phyloP scores from a whole-genome alignment of 371 early-diverging fungal genomes.

The Sporodiniella umbellata region DNA sequence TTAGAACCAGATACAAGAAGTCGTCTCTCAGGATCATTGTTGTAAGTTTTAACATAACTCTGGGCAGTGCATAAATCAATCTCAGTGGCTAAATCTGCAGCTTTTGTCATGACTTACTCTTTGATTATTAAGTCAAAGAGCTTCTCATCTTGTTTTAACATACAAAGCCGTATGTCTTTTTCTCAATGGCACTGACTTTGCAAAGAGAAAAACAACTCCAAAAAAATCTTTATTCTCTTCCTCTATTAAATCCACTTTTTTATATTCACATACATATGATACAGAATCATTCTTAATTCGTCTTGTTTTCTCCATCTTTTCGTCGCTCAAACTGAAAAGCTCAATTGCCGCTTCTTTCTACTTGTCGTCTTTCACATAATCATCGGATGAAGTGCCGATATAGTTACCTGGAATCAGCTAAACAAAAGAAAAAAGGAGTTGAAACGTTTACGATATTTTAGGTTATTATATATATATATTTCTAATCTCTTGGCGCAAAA shows the following conservation, averaged over 20 bases:
- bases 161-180: constrained; percentile 24
- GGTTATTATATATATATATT: no score
- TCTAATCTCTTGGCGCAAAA: no score
- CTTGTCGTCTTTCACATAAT: constrained; percentile 21
- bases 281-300: constrained; percentile 18
- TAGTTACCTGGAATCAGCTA: constrained; percentile 12
- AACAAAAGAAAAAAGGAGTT: no score
- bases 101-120: constrained; percentile 20
- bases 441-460: no score
- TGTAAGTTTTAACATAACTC: constrained; percentile 20
- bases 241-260: constrained; percentile 20
- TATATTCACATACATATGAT: constrained; percentile 20
- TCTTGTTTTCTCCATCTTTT: constrained; percentile 20
- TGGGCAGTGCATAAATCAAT: constrained; percentile 23
- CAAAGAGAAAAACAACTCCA: constrained; percentile 20
- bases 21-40: constrained; percentile 19
- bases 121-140: constrained; percentile 22
- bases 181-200: constrained; percentile 20
- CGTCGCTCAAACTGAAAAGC: constrained; percentile 20
- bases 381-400: constrained; percentile 19
- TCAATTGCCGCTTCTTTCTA: constrained; percentile 16
- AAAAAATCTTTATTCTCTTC: constrained; percentile 22
- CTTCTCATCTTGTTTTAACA: constrained; percentile 22
- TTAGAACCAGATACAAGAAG: constrained; percentile 18
- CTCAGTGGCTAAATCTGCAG: constrained; percentile 18